These are phyloP conservation scores for Dichomitus squalens DNA, from an alignment of 1,284 basidiomycete species.

Conservation along the genomic window DNA sequence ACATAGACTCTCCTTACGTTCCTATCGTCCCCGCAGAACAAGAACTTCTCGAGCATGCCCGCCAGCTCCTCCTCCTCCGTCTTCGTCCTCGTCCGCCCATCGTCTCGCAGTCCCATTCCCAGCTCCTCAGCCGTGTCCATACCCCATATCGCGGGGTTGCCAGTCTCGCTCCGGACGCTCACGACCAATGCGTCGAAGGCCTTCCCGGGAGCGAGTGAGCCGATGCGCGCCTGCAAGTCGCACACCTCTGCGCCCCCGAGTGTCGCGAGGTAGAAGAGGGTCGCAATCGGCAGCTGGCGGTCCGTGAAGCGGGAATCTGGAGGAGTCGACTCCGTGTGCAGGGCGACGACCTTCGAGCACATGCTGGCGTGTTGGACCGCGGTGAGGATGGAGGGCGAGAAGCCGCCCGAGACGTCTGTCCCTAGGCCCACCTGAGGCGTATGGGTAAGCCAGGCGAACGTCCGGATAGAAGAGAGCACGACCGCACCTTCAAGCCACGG, in stretches of 20 bases:
- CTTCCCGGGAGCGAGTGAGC: conserved; percentile 81
- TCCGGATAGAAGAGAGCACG: background rate
- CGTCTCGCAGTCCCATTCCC: conserved; percentile 23
- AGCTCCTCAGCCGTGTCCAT: conserved; percentile 38
- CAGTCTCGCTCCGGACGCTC: conserved; percentile 50
- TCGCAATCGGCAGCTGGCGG: conserved; percentile 71
- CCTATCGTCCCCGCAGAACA: conserved; percentile 87
- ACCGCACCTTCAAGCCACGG: conserved; percentile 76
- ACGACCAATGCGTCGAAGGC: conserved; percentile 89
- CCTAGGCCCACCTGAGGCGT: conserved; percentile 77
- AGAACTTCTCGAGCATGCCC: conserved; percentile 67
- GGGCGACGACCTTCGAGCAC: conserved; percentile 75
- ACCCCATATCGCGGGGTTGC: conserved; percentile 68
- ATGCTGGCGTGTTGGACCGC: conserved; percentile 83
- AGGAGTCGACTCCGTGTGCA: conserved; percentile 32
- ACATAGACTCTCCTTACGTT: conserved; percentile 89
- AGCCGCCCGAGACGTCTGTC: conserved; percentile 92
- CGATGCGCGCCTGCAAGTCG: conserved; percentile 69
- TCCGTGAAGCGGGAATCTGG: conserved; percentile 48
- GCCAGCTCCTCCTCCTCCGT: conserved; percentile 40
- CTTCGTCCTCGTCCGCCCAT: conserved; percentile 20
- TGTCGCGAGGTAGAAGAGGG: conserved; percentile 90
- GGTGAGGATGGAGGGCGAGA: conserved; percentile 82
- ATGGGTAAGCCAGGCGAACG: background rate
- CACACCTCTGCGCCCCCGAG: conserved; percentile 90